Conservation (phyloP, 2,329 filamentous ascomycete species). For the Byssochlamys sp. region DNA sequence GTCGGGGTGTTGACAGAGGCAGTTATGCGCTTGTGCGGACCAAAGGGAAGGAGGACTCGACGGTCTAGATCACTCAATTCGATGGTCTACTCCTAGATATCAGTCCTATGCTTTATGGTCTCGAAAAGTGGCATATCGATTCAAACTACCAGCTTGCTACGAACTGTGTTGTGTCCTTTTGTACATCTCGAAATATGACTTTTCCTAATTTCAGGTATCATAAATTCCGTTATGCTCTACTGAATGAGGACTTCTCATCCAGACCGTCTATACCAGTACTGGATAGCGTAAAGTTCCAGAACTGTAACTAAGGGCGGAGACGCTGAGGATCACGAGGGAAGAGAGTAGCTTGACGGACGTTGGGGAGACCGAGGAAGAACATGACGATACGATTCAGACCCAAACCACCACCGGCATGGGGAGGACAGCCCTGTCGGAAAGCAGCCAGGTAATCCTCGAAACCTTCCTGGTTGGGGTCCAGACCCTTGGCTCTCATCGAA, state of each 20-base stretch:
- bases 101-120: neutral
- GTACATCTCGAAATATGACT: neutral
- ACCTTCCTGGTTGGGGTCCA: slow-evolving; percentile 50
- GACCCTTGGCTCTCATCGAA: slow-evolving; percentile 50
- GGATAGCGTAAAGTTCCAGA: neutral
- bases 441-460: slow-evolving; percentile 56
- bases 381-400: slow-evolving; percentile 59
- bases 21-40: no score
- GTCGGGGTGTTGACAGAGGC: no score
- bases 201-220: neutral
- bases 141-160: neutral
- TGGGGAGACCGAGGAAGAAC: slow-evolving; percentile 56
- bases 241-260: neutral
- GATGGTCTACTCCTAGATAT: no score
- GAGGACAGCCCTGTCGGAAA: slow-evolving; percentile 55
- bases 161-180: neutral
- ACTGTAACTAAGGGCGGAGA: slow-evolving; percentile 29
- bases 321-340: slow-evolving; percentile 57
- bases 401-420: slow-evolving; percentile 56
- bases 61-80: no score
- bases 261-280: neutral
- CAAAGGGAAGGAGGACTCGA: no score
- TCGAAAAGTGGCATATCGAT: neutral
- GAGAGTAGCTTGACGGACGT: slow-evolving; percentile 52
- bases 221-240: slow-evolving; percentile 8